phyloP scores from a whole-genome alignment of 148 eudicot species.

The Rhododendron ferrugineum region DNA sequence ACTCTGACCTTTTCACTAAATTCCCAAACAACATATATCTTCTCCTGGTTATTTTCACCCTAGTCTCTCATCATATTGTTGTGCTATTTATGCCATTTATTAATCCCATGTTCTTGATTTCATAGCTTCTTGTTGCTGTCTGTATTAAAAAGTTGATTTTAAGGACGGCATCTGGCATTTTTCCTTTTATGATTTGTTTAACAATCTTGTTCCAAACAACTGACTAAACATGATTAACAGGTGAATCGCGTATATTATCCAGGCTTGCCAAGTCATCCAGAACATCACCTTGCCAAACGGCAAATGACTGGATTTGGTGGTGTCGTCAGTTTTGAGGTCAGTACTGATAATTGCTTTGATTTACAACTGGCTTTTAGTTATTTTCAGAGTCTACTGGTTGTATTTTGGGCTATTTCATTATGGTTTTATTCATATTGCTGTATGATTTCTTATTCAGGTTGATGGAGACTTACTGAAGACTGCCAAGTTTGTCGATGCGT shows the following conservation, averaged over 20 bases:
- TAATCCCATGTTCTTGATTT: neutral
- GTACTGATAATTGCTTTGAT: conserved; percentile 9
- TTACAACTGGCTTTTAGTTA: neutral
- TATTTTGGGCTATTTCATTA: neutral
- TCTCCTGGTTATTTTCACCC: neutral
- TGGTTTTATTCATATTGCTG: neutral
- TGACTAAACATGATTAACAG: conserved; percentile 30
- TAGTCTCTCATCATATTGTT: neutral
- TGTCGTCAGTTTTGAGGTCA: conserved; percentile 91
- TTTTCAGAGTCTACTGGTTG: neutral
- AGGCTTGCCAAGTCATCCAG: conserved; percentile 85
- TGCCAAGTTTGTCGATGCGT: conserved; percentile 54
- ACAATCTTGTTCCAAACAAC: neutral
- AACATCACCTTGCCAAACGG: conserved; percentile 64
- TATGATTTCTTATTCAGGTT: conserved; percentile 28
- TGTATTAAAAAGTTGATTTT: neutral
- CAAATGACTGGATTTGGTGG: conserved; percentile 98
- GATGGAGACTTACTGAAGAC: conserved; percentile 70
- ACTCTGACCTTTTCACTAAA: neutral
- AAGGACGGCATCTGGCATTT: neutral
- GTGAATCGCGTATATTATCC: conserved; percentile 77
- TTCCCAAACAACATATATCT: neutral
- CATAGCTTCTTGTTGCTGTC: neutral
- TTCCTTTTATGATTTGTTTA: neutral
- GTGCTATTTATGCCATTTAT: neutral